phyloP scores from a whole-genome alignment of 2,329 filamentous ascomycete species.

The Pseudonectria foliicola region DNA sequence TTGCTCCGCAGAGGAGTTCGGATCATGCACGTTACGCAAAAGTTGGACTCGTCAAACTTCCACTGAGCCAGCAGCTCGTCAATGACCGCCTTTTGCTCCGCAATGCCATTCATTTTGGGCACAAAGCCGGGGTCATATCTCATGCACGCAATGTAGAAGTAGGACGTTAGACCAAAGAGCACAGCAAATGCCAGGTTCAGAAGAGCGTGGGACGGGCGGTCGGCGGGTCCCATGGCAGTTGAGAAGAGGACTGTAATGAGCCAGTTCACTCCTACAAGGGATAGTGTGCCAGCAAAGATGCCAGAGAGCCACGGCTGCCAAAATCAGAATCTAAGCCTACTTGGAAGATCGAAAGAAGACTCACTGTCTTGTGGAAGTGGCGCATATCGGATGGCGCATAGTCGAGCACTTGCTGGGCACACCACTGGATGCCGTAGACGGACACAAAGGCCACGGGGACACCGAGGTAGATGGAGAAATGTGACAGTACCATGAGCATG shows the following conservation, averaged over 20 bases:
- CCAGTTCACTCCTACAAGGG: conserved; percentile 74
- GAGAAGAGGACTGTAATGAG: conserved; percentile 50
- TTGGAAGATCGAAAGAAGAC: conserved; percentile 20
- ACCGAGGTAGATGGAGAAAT: conserved; percentile 66
- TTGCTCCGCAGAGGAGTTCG: conserved; percentile 88
- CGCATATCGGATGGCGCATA: conserved; percentile 86
- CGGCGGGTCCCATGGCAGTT: conserved; percentile 12
- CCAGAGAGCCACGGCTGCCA: conserved; percentile 80
- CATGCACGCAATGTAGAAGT: conserved; percentile 87
- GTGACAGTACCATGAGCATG: conserved; percentile 64
- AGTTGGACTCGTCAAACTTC: conserved; percentile 91
- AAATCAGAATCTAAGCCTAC: conserved; percentile 4
- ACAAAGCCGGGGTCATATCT: conserved; percentile 85
- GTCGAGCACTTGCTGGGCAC: conserved; percentile 68
- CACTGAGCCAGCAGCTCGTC: conserved; percentile 76
- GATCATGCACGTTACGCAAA: conserved; percentile 93
- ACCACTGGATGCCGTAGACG: conserved; percentile 67
- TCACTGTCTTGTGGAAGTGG: conserved; percentile 78
- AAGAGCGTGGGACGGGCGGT: conserved; percentile 48
- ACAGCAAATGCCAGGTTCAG: conserved; percentile 69
- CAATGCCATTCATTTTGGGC: conserved; percentile 81
- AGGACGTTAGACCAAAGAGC: conserved; percentile 60
- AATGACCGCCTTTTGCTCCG: conserved; percentile 82
- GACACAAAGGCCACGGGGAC: conserved; percentile 63
- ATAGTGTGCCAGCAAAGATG: conserved; percentile 82